Evolutionary conservation across 169 alveolate genomes (phyloP), one percentile per base, ranked within the genome.

Genomic region (Fabrea salina): DNA sequence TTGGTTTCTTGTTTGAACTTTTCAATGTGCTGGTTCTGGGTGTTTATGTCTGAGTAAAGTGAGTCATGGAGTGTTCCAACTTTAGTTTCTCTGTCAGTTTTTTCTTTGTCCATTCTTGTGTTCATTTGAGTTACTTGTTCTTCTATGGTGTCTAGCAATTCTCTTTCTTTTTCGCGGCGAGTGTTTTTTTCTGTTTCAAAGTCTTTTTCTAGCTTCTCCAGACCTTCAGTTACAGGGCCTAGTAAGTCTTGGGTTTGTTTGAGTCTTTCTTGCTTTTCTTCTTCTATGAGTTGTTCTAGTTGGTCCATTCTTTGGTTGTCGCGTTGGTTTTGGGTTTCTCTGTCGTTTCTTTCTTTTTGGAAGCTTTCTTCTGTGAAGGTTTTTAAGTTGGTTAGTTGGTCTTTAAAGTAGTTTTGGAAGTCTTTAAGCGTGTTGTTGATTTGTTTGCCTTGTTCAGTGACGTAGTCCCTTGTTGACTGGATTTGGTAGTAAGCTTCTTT

Each of bases 101-200:
- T 86, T 82, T 92, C 96, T 57, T 86, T 74, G 53, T 88, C 93
- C 51, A 92, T 76, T 82, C 86, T 83, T 70, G 88, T 89, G 68
- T 86, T 85, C 44, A 92, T 66, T 81, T 83, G 74, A 75, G 82
- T 86, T 0, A 82, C 89, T 75, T 92, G 92, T 85, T 92, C 96
- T 80, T 88, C 93, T 19, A 92, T 64, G 39, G 85, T 90, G 84
- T 88, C 81, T 2, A 92, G 74, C 19, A 92, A 89, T 53, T 92
- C 96, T 47, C 87, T 87, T 74, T 92, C 95, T 54, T 91, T 91
- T 75, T 90, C 92, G 32, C 87, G 84, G 75, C 94, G 82, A 44
- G 90, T 88, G 11, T 66, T 58, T 70, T 84, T 78, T 76, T 92
- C 96, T 22, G 68, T 78, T 16, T 89, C 92, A 33, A 78, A 76